These are phyloP conservation scores for Saposhnikovia divaricata DNA, from an alignment of 129 eudicot genomes.

Conservation along the genomic window DNA sequence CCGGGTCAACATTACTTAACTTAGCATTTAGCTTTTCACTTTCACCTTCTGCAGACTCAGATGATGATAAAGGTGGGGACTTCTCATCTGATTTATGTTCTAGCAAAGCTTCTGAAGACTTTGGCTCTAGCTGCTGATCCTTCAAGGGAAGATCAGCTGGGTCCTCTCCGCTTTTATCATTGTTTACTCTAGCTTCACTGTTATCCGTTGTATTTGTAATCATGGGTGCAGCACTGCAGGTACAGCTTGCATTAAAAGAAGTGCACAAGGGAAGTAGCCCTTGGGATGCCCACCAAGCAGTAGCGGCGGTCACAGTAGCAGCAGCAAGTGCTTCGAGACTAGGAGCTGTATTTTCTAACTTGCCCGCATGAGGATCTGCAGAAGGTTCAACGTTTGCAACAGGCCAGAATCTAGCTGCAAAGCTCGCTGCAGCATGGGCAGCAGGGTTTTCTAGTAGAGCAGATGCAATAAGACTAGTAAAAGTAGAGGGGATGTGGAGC, in stretches of 20 bases:
- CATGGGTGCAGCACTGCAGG: constrained; percentile 29
- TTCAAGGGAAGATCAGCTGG: constrained; percentile 27
- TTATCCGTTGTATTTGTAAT: constrained; percentile 17
- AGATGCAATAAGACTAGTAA: constrained; percentile 72
- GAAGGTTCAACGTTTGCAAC: constrained; percentile 42
- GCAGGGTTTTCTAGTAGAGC: constrained; percentile 80
- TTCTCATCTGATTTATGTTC: constrained; percentile 32
- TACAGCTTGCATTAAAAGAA: constrained; percentile 45
- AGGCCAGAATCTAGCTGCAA: constrained; percentile 70
- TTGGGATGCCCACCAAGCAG: constrained; percentile 97
- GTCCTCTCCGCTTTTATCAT: constrained; percentile 28
- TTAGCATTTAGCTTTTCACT: constrained; percentile 30
- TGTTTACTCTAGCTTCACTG: constrained; percentile 26
- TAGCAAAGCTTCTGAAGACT: constrained; percentile 31
- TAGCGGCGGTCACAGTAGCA: constrained; percentile 95
- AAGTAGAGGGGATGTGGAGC: constrained; percentile 56
- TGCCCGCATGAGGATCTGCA: constrained; percentile 25
- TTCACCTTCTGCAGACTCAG: constrained; percentile 46
- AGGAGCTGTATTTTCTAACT: constrained; percentile 39
- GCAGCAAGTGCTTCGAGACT: constrained; percentile 83
- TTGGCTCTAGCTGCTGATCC: constrained; percentile 41
- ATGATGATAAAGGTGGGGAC: constrained; percentile 42
- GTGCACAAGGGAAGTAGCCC: constrained; percentile 70
- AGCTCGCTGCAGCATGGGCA: constrained; percentile 95
- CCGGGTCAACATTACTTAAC: constrained; percentile 23